These are phyloP conservation scores for Benincasa hispida DNA, from an alignment of 306 rosid species.

Conservation along the genomic window DNA sequence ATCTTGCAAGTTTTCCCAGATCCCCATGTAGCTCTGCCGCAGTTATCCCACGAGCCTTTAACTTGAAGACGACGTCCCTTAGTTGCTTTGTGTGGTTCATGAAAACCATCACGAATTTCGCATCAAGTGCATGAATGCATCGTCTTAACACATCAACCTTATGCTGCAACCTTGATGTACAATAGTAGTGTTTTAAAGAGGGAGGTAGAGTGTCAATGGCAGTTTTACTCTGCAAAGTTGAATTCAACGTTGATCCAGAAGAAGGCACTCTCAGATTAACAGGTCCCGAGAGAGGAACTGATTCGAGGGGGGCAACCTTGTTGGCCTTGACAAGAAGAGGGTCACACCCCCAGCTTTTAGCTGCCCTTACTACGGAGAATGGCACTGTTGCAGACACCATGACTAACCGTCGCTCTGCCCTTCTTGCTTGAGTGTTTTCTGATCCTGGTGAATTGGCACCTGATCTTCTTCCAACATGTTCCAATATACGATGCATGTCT, in stretches of 20 bases:
- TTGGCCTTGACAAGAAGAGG: constrained; percentile 84
- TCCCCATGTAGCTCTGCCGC: constrained; percentile 90
- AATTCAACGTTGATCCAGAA: constrained; percentile 12
- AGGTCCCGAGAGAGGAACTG: constrained; percentile 35
- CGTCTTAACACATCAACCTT: constrained; percentile 76
- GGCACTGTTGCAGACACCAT: constrained; percentile 95
- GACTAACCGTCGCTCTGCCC: constrained; percentile 50
- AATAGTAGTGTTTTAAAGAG: constrained; percentile 62
- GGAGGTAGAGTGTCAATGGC: constrained; percentile 69
- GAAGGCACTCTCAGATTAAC: constrained; percentile 26
- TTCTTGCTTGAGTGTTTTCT: constrained; percentile 24
- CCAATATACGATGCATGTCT: constrained; percentile 85
- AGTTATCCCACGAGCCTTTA: constrained; percentile 74
- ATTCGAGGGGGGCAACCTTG: constrained; percentile 49
- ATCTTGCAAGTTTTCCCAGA: constrained; percentile 88
- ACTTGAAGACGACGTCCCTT: constrained; percentile 81
- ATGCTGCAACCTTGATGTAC: constrained; percentile 69
- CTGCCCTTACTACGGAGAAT: constrained; percentile 82
- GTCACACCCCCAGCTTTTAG: constrained; percentile 72
- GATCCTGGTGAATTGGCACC: constrained; percentile 27
- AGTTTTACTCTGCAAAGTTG: constrained; percentile 32
- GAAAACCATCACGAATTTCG: constrained; percentile 77
- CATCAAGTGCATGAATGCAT: constrained; percentile 84
- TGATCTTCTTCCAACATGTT: constrained; percentile 76
- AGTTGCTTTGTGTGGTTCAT: constrained; percentile 91